These are phyloP conservation scores for Xylariaceae sp. DNA, from an alignment of 2,329 filamentous ascomycete species.

Conservation along the genomic window DNA sequence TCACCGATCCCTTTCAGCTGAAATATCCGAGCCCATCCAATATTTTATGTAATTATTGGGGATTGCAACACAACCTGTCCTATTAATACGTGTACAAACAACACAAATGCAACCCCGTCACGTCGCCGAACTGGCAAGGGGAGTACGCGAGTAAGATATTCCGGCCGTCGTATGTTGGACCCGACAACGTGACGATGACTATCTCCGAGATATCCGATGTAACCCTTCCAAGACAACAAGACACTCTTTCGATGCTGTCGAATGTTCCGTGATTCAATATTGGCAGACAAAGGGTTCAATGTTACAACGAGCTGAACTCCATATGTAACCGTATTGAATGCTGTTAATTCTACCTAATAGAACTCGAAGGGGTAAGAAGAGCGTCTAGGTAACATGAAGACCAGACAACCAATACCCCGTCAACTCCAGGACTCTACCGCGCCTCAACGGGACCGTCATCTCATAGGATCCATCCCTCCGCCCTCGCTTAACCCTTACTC, in stretches of 20 bases:
- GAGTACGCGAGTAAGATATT: no score
- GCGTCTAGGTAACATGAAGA: conserved; percentile 11
- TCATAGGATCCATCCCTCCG: conserved; percentile 10
- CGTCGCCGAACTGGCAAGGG: no score
- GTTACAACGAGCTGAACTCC: neutral
- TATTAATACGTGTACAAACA: no score
- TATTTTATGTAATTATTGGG: neutral
- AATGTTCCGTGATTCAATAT: no score
- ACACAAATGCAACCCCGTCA: no score
- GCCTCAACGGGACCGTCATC: neutral
- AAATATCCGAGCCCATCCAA: neutral
- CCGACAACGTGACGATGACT: no score
- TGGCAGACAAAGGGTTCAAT: neutral
- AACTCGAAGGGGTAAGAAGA: neutral
- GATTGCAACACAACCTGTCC: no score
- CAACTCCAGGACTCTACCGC: neutral
- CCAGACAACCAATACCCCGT: neutral
- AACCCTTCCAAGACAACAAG: no score
- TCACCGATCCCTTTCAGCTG: conserved; percentile 3
- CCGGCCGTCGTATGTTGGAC: no score
- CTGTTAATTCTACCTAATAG: neutral
- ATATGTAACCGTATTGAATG: neutral
- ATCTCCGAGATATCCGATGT: no score
- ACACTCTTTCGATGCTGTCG: no score
- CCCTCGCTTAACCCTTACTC: conserved; percentile 4